Percentiles rank a stretch among this genome's conserved stretches.
These are phyloP conservation scores for Morella rubra DNA, from an alignment of 306 rosid genomes.

Conservation along the genomic window DNA sequence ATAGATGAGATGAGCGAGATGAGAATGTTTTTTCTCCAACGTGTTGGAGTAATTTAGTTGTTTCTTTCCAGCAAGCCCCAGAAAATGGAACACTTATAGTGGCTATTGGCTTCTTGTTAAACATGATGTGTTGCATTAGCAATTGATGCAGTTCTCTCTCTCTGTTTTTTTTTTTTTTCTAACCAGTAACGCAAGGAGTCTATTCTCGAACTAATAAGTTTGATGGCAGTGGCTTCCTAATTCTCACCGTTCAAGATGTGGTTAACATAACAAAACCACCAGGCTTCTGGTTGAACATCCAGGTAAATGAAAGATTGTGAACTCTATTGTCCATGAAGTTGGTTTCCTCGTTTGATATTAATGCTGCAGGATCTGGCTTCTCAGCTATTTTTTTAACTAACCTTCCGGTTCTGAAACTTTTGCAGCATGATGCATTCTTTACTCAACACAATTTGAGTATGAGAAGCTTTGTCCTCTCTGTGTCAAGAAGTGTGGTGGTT, in stretches of 20 bases:
- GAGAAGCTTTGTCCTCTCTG: slow-evolving; percentile 57
- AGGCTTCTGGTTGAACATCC: slow-evolving; percentile 79
- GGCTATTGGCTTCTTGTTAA: not conserved
- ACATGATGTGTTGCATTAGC: not conserved
- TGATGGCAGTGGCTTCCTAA: slow-evolving; percentile 33
- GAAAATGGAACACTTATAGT: not conserved
- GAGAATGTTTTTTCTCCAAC: too few species aligned
- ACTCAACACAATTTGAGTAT: slow-evolving; percentile 65
- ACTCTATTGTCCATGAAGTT: not conserved
- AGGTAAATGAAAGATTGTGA: slow-evolving; percentile 42
- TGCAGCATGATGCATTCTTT: slow-evolving; percentile 78
- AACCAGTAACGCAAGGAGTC: slow-evolving; percentile 71
- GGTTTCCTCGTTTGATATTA: not conserved
- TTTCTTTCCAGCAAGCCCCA: too few species aligned
- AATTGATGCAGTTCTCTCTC: slow-evolving; percentile 21
- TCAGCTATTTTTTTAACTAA: slow-evolving; percentile 28
- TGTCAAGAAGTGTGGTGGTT: slow-evolving; percentile 40
- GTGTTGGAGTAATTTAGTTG: too few species aligned
- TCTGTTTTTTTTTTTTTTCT: slow-evolving; percentile 21
- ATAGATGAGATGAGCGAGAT: too few species aligned
- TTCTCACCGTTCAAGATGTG: slow-evolving; percentile 50
- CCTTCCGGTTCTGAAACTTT: not conserved
- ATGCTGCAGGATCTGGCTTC: not conserved
- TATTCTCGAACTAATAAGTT: slow-evolving; percentile 41
- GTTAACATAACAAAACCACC: slow-evolving; percentile 10